Evolutionary conservation across 148 eudicot species (phyloP), one percentile per base, ranked within the genome.

Genomic region (Dysphania ambrosioides): DNA sequence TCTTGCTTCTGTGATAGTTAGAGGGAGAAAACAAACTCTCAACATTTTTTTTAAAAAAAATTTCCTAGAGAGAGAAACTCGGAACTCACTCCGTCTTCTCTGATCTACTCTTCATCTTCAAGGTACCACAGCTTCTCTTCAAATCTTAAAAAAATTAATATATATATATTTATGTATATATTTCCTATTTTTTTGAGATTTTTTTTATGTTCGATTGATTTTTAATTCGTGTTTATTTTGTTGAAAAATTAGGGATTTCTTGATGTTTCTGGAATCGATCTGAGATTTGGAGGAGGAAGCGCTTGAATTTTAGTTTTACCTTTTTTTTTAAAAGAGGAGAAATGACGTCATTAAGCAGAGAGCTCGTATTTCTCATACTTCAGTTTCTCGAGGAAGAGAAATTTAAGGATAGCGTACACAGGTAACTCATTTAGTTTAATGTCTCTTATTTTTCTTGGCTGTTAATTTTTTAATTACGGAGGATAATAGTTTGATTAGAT

Each of bases 331-430:
- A 5, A 19, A 53, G 72, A 41, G 29, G 41, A 62, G 69, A 79
- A 65, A 93, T 93, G 98, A 82, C 98, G 80, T 89, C 97, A 66
- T 76, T 93, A 38, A 93, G 92, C 82, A 88, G 97, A 79, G 98
- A 93, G 74, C 92, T 93, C 7, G 97, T 91, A 72, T 89, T 93
- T 66, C 85, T 93, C 30, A 93, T 93, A 78, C 93, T 93, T 66
- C 98, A 93, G 84, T 93, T 91, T 86, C 88, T 93, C n/a, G 98
- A 93, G 66, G 97, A 93, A 80, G 97, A 93, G 86, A 93, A 93
- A 83, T 93, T 87, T 62, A 93, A 91, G 78, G 91, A 89, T 35
- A 85, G 89, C 49, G 97, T 89, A 77, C 98, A 93, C 81, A 89
- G 79, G 98, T 93, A 82, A 66, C 75, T 27, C 23, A 73, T 42